Evolutionary conservation across 2,329 filamentous ascomycete genomes (phyloP), one percentile per base, ranked within the genome.

Genomic region (Talaromyces piceae): DNA sequence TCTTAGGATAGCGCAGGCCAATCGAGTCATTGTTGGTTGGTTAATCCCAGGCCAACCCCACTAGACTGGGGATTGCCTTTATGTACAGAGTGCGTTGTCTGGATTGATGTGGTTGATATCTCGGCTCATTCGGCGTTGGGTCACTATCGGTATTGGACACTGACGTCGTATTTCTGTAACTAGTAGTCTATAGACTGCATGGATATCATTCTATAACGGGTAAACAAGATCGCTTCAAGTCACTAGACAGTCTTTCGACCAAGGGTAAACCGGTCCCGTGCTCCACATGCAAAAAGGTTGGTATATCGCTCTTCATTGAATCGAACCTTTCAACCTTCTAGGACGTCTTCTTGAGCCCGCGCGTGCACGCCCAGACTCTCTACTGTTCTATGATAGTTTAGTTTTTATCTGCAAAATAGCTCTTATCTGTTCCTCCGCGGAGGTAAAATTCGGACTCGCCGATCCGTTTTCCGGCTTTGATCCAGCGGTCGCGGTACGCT

Each of bases 391-490:
- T 52, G 53, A 49, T 11, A 50, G 43, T 18, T 39, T 52, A 11
- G 30, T 45, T 7, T n/a, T 47, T 25, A 9, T 41, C 54, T 6
- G 49, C 47, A 37, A 45, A 45, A 25, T 45, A 52, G 33, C 57
- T 57, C 51, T 64, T 59, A 50, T 70, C 67, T 6, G 65, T 63
- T 9, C 79, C 82, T n/a, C 91, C 91, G 56, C 83, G 82, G n/a
- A 98, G 76, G 63, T 91, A 95, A 54, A 83, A 80, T 73, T 98
- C 93, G 48, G 81, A 85, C 73, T 96, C 91, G 25, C 93, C 93
- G 57, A 96, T 79, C 55, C 81, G 74, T 72, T 87, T 87, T 18
- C 93, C 93, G 22, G 81, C 88, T 12, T 81, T 80, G 56, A 84
- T 77, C 93, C 93, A 98, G 50, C 90, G 77, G 59, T 81, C 76